phyloP scores from a whole-genome alignment of 805 yeast species.

The Yamadazyma takamatsuzukensis region DNA sequence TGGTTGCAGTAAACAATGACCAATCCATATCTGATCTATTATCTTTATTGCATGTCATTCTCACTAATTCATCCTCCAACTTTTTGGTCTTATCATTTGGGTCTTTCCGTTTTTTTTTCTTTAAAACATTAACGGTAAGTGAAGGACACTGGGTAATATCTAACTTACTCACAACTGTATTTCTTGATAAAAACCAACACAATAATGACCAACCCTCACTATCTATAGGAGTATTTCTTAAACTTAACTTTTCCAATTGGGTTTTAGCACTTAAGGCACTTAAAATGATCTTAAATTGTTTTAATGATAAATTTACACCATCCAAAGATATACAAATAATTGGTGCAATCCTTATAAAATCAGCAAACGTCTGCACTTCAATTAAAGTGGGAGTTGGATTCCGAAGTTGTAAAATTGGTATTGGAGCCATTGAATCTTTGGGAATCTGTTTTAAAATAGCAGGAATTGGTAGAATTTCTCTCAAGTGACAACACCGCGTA shows the following conservation, averaged over 20 bases:
- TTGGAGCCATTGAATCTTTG: constrained; percentile 70
- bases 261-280: constrained; percentile 65
- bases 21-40: constrained; percentile 80
- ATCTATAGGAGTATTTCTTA: constrained; percentile 75
- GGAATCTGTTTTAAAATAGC: constrained; percentile 70
- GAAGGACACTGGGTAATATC: constrained; percentile 72
- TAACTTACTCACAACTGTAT: constrained; percentile 51
- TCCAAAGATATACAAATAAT: constrained; percentile 72
- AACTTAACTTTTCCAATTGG: constrained; percentile 65
- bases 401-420: constrained; percentile 65
- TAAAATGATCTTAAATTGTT: constrained; percentile 73
- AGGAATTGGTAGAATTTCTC: constrained; percentile 90
- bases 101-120: constrained; percentile 27
- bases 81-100: constrained; percentile 13
- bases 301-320: constrained; percentile 68
- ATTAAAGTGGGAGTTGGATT: constrained; percentile 90
- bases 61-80: constrained; percentile 21
- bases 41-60: constrained; percentile 47
- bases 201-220: constrained; percentile 72
- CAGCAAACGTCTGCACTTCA: constrained; percentile 84
- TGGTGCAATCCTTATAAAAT: constrained; percentile 83
- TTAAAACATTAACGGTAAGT: constrained; percentile 41
- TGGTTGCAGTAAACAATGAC: constrained; percentile 68
- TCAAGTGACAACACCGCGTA: constrained; percentile 87
- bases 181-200: constrained; percentile 70